Evolutionary conservation across 2,329 filamentous ascomycete species (phyloP).

Genomic region (Orbilia ellipsospora): DNA sequence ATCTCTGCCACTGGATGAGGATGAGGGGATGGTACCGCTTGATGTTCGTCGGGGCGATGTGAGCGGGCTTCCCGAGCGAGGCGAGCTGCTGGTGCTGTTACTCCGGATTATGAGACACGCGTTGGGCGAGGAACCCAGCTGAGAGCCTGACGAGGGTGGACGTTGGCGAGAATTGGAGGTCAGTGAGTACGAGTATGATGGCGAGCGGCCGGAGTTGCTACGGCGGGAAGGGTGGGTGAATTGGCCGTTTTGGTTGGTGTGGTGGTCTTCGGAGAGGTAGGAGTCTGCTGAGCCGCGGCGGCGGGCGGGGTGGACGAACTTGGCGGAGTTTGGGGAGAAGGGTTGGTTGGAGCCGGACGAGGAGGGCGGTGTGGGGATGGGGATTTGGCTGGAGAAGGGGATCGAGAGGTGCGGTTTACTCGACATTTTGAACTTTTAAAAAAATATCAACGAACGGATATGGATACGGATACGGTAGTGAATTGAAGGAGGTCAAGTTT

Average conservation of each 20-base stretch:
- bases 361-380: slow-evolving; percentile 40
- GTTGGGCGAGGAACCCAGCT: slow-evolving; percentile 37
- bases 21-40: not conserved
- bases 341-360: slow-evolving; percentile 42
- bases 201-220: slow-evolving; percentile 7
- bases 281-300: slow-evolving; percentile 51
- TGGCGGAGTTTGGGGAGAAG: slow-evolving; percentile 17
- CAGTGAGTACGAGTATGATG: slow-evolving; percentile 39
- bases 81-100: slow-evolving; percentile 31
- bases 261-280: slow-evolving; percentile 26
- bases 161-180: slow-evolving; percentile 20
- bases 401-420: slow-evolving; percentile 33
- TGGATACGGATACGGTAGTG: not conserved
- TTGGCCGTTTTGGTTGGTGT: not conserved
- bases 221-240: not conserved
- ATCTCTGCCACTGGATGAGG: not conserved
- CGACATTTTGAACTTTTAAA: slow-evolving; percentile 3
- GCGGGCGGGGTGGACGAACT: slow-evolving; percentile 49
- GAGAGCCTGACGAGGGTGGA: not conserved
- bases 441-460: not conserved
- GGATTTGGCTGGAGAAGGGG: slow-evolving; percentile 27
- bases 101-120: slow-evolving; percentile 44
- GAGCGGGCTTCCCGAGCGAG: slow-evolving; percentile 31
- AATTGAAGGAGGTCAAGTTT: too few species aligned
- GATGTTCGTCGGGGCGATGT: slow-evolving; percentile 12